A percentile compares a stretch with the other conserved stretches of the same genome.
Conservation (phyloP, 192 early-diverging fungal genomes). For the Polychytrium aggregatum region DNA sequence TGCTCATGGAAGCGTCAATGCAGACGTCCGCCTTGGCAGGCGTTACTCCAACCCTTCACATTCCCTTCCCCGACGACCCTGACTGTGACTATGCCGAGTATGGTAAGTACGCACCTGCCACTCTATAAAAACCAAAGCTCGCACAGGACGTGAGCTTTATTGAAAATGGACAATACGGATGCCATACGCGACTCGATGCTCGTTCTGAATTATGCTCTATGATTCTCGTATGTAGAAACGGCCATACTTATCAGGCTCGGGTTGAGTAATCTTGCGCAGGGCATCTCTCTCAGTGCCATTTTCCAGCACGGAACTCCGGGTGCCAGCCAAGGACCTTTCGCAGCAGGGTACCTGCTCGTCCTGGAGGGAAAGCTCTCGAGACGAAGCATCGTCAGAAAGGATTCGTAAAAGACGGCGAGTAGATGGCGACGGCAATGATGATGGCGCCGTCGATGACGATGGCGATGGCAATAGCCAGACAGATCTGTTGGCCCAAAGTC, state of each 20-base stretch:
- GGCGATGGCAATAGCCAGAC: neutral
- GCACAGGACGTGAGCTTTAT: no score
- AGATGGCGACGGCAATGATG: constrained; percentile 1
- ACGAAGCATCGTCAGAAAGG: constrained; percentile 4
- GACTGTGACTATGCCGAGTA: constrained; percentile 32
- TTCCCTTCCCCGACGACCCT: constrained; percentile 45
- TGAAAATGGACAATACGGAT: no score
- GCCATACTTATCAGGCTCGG: no score
- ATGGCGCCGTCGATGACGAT: constrained; percentile 2
- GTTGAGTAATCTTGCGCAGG: no score
- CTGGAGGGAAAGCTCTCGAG: neutral
- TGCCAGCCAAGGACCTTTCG: no score
- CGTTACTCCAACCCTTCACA: constrained; percentile 39
- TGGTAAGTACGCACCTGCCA: no score
- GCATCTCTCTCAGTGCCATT: no score
- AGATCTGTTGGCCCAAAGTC: neutral
- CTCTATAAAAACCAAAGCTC: no score
- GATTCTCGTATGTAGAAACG: no score
- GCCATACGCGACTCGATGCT: no score
- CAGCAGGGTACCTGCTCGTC: neutral
- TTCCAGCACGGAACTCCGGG: no score
- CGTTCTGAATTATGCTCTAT: no score
- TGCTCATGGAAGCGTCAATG: constrained; percentile 40
- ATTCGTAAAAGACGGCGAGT: constrained; percentile 20
- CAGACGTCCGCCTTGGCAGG: constrained; percentile 5